Evolutionary conservation across 805 yeast species (phyloP), one percentile per base, ranked within the genome.

Genomic region (Suhomyces sp.): DNA sequence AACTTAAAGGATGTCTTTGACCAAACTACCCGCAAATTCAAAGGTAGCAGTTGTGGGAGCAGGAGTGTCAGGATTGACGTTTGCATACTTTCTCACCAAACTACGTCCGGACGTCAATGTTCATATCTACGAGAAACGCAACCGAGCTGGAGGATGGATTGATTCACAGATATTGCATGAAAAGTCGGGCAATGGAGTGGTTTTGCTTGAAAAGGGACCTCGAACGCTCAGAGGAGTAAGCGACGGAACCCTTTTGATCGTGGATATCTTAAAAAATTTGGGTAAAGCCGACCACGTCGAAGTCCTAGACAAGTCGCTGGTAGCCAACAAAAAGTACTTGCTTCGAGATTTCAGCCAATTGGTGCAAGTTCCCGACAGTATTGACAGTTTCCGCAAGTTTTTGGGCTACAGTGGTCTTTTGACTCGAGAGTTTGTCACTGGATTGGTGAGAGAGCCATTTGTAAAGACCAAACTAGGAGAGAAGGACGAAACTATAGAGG

Each of bases 61-160:
- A 0, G 99, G 99, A 0, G 81, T 93, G 2, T 87, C 97, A 0
- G 97, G 97, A 0, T 73, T 94, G 3, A 74, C 90, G 2, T 88
- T 81, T 63, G 82, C 87, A 1, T 87, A 86, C 61, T 88, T 86
- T 61, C 72, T 91, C 12, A 74, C 78, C 35, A 80, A 79, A 51
- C 66, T 90, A n/a, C 76, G 96, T 48, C 97, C 97, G 0, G 97
- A 91, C 66, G 60, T 89, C 17, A 68, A 71, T 4, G 78, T 93
- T 45, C 81, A 81, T 1, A 63, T 93, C 0, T 80, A 78, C 53
- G 98, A 93, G 56, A 64, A 78, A 15, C 57, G 76, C 1, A 51
- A 61, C 0, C 71, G 83, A 40, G 69, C 82, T 4, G 97, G 97
- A 12, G 99, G 99, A 0, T 92, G 88, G 80, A 88, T 93, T 63